These are phyloP conservation scores for Stentor coeruleus DNA, from an alignment of 73 alveolate species.

Conservation along the genomic window DNA sequence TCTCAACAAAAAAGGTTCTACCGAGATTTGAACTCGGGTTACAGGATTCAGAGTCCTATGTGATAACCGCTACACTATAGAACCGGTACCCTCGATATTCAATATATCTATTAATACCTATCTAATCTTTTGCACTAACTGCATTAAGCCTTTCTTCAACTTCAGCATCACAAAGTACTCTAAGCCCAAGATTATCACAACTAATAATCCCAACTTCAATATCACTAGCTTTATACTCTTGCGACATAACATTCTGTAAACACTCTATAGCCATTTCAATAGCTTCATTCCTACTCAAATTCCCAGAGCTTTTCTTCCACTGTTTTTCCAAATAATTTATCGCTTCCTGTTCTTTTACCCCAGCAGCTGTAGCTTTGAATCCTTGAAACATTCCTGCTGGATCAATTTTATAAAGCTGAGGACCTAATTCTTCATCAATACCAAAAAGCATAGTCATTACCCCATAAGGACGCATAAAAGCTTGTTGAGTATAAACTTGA, in stretches of 20 bases:
- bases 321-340: slow-evolving; percentile 84
- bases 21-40: too few relatives aligned
- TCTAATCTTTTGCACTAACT: not conserved
- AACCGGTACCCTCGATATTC: too few relatives aligned
- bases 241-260: slow-evolving; percentile 50
- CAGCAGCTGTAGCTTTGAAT: slow-evolving; percentile 78
- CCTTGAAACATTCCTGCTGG: slow-evolving; percentile 95
- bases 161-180: not conserved
- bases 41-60: too few relatives aligned
- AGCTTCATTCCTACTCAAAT: slow-evolving; percentile 64
- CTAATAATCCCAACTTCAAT: slow-evolving; percentile 76
- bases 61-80: too few relatives aligned
- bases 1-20: too few relatives aligned
- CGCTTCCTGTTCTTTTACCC: slow-evolving; percentile 94
- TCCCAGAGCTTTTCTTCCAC: slow-evolving; percentile 70
- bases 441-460: slow-evolving; percentile 74
- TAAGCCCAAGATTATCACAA: not conserved
- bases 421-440: slow-evolving; percentile 93
- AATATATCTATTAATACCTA: too few relatives aligned
- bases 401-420: slow-evolving; percentile 86
- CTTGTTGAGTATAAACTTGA: slow-evolving; percentile 81
- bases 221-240: slow-evolving; percentile 87
- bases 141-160: not conserved
- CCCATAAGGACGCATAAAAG: slow-evolving; percentile 84
- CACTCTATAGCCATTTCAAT: slow-evolving; percentile 78